Percentiles rank a stretch among this genome's conserved stretches.
Conservation (phyloP, 768 basidiomycete genomes). For the Leccinellum luteum region DNA sequence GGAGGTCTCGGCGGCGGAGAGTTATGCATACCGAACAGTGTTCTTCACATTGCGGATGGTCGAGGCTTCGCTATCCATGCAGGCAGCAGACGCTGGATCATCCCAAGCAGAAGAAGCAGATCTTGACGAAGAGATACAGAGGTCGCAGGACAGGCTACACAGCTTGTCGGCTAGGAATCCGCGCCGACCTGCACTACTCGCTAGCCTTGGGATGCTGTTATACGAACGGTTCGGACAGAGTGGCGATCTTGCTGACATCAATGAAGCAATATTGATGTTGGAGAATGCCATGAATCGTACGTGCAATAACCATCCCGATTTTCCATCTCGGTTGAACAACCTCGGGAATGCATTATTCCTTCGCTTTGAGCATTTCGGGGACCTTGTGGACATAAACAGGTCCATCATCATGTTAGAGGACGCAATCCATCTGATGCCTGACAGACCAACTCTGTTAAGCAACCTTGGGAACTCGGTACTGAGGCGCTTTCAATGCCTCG, state of each 20-base stretch:
- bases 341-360: neutral
- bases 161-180: neutral
- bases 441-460: neutral
- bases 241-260: neutral
- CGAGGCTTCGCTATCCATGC: neutral
- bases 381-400: neutral
- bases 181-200: neutral
- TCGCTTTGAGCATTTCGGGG: neutral
- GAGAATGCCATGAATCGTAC: neutral
- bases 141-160: neutral
- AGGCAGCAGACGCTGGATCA: neutral
- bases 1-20: neutral
- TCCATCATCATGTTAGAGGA: neutral
- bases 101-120: neutral
- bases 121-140: neutral
- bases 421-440: neutral
- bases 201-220: neutral
- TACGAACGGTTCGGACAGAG: neutral
- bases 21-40: neutral
- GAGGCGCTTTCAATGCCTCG: neutral
- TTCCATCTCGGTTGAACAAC: neutral
- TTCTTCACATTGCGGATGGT: neutral
- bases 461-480: neutral
- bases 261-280: neutral
- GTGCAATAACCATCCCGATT: neutral